Evolutionary conservation across 331 rosid species (phyloP).

Genomic region (Malus hybrid): DNA sequence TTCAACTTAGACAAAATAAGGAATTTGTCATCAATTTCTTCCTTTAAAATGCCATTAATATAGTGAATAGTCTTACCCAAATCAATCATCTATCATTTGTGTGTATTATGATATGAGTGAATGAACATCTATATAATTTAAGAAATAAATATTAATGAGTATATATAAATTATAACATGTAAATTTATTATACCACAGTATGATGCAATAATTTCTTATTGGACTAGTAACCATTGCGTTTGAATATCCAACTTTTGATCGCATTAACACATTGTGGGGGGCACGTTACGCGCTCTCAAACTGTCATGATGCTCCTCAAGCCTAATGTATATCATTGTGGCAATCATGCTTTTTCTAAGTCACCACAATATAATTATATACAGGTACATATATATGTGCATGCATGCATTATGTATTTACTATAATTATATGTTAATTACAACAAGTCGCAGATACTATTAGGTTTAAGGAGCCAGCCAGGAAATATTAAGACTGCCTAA

Average conservation of each 20-base stretch:
- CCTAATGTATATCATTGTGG: neutral
- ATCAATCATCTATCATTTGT: too few relatives aligned
- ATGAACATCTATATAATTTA: too few relatives aligned
- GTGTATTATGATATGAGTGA: too few relatives aligned
- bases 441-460: neutral
- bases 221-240: neutral
- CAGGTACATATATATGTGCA: neutral
- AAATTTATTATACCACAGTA: too few relatives aligned
- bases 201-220: too few relatives aligned
- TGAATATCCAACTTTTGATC: neutral
- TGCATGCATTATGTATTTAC: neutral
- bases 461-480: neutral
- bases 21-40: too few relatives aligned
- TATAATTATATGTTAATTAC: neutral
- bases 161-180: too few relatives aligned
- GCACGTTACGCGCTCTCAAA: neutral
- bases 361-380: neutral
- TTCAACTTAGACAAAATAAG: too few relatives aligned
- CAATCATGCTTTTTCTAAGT: neutral
- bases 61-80: too few relatives aligned
- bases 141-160: too few relatives aligned
- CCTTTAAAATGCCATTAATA: too few relatives aligned
- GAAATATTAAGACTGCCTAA: neutral
- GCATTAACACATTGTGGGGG: constrained; percentile 17
- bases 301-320: neutral